A percentile compares a stretch with the other conserved stretches of the same genome.
Conservation (phyloP, 2,329 filamentous ascomycete species). For the Fusarium musae region DNA sequence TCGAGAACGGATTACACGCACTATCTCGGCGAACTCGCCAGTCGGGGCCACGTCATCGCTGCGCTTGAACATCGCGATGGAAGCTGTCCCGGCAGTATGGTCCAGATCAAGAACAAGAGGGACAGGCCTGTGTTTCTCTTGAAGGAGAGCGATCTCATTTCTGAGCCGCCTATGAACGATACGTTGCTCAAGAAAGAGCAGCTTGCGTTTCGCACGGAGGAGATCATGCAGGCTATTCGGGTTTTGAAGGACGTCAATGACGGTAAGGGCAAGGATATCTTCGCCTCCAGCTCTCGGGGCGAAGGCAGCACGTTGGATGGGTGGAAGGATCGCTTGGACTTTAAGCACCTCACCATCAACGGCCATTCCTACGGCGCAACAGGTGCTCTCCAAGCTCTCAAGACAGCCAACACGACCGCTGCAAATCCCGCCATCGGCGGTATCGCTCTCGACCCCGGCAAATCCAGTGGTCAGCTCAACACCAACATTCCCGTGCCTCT, state of each 20-base stretch:
- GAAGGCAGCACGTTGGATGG: constrained; percentile 59
- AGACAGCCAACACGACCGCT: constrained; percentile 49
- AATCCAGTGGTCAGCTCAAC: constrained; percentile 71
- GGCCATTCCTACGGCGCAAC: constrained; percentile 77
- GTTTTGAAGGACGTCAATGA: constrained; percentile 55
- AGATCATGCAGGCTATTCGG: constrained; percentile 58
- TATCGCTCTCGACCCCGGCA: constrained; percentile 74
- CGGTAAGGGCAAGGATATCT: constrained; percentile 51
- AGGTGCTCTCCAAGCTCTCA: constrained; percentile 69
- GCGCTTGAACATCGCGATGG: constrained; percentile 65
- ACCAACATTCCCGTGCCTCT: constrained; percentile 66
- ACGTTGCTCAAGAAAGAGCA: constrained; percentile 57
- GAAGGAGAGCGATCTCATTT: constrained; percentile 48
- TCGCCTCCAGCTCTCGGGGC: constrained; percentile 55
- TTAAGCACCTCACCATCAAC: constrained; percentile 64
- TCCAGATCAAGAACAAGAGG: constrained; percentile 48
- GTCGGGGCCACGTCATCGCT: constrained; percentile 60
- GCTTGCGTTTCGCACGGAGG: constrained; percentile 62
- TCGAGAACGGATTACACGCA: constrained; percentile 63
- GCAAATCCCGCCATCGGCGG: constrained; percentile 60
- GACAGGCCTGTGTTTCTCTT: constrained; percentile 51
- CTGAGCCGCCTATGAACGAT: constrained; percentile 49
- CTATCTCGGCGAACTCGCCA: constrained; percentile 62
- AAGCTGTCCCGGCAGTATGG: constrained; percentile 58
- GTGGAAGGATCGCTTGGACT: constrained; percentile 66